Evolutionary conservation across 2,329 filamentous ascomycete species (phyloP).

Genomic region (Trichophyton benhamiae): DNA sequence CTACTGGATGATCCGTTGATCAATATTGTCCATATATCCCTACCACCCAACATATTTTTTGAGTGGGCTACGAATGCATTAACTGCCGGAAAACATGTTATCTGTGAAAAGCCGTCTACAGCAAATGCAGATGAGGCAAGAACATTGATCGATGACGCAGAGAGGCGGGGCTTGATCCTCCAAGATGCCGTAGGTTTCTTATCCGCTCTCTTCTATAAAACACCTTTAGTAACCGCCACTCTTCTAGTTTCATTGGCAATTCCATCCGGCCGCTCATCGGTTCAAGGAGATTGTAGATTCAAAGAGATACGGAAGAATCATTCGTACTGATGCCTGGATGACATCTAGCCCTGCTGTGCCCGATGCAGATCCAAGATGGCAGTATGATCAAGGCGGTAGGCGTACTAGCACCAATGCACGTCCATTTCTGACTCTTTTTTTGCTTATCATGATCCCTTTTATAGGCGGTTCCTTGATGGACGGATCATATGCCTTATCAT

Average conservation of each 20-base stretch:
- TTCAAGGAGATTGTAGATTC: conserved; percentile 27
- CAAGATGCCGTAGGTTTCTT: conserved; percentile 39
- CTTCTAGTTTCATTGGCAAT: conserved; percentile 29
- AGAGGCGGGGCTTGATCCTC: conserved; percentile 31
- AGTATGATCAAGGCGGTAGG: conserved; percentile 25
- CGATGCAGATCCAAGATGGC: conserved; percentile 27
- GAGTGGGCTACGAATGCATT: conserved; percentile 35
- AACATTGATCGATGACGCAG: conserved; percentile 31
- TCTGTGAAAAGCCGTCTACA: conserved; percentile 23
- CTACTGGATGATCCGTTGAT: conserved; percentile 23
- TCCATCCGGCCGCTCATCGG: conserved; percentile 31
- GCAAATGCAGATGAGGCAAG: conserved; percentile 29
- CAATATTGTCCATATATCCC: conserved; percentile 42
- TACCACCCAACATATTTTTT: conserved; percentile 28
- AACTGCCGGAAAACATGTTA: conserved; percentile 20
- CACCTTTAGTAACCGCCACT: neutral
- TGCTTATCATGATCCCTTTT: neutral
- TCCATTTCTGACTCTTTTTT: neutral
- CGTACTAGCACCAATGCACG: neutral
- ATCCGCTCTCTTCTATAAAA: neutral
- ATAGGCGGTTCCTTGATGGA: conserved; percentile 30
- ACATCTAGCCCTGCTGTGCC: conserved; percentile 19
- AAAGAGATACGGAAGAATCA: conserved; percentile 22
- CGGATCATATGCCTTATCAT: conserved; percentile 26
- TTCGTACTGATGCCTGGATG: conserved; percentile 20